Percentiles rank a stretch among this genome's conserved stretches.
These are phyloP conservation scores for Didymella glomerata DNA, from an alignment of 2,329 filamentous ascomycete genomes.

Conservation along the genomic window DNA sequence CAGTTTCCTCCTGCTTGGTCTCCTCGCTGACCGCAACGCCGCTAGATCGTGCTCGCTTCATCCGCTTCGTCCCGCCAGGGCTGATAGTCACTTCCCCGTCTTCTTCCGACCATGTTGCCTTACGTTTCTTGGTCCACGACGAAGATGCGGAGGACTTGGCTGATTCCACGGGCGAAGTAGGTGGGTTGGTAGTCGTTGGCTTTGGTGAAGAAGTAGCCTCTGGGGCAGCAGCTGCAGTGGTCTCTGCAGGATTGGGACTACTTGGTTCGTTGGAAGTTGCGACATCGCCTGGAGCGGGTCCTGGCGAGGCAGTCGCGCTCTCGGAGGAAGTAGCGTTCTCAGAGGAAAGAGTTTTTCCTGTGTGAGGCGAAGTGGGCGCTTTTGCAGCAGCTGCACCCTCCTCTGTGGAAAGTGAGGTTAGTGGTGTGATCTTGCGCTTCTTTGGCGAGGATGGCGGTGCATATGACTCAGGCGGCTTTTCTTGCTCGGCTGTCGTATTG, in stretches of 20 bases:
- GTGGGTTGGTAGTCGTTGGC: neutral
- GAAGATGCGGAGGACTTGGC: neutral
- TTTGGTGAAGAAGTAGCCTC: neutral
- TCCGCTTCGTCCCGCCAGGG: neutral
- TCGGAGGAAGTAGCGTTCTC: neutral
- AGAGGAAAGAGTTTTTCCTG: too few species aligned
- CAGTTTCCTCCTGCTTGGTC: neutral
- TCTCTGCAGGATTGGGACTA: neutral
- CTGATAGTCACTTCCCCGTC: neutral
- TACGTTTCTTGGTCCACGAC: constrained; percentile 5
- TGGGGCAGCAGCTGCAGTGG: neutral
- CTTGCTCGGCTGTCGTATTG: neutral
- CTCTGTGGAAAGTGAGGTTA: neutral
- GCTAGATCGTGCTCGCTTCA: neutral
- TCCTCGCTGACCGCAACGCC: neutral
- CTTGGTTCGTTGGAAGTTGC: neutral
- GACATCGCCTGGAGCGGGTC: neutral
- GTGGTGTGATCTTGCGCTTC: neutral
- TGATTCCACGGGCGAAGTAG: neutral
- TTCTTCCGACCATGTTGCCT: neutral
- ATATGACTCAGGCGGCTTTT: neutral
- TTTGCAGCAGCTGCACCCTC: too few species aligned
- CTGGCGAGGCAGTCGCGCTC: neutral
- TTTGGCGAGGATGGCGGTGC: neutral
- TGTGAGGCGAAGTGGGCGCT: too few species aligned